phyloP scores from a whole-genome alignment of 345 rosid genomes.

The Trapa bicornis region DNA sequence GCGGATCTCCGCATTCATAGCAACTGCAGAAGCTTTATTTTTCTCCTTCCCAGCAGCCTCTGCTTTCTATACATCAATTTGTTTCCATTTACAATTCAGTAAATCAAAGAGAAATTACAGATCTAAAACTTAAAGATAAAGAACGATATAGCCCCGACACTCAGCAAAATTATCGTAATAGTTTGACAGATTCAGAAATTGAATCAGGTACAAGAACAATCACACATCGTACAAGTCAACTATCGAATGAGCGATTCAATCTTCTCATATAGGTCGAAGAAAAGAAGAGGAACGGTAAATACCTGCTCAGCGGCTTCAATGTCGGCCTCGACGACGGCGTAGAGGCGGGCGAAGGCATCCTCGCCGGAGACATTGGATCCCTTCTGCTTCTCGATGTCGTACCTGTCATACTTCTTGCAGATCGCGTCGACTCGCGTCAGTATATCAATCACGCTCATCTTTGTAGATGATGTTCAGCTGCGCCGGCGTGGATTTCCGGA shows the following conservation, averaged over 20 bases:
- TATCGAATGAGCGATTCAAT: not conserved
- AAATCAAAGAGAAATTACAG: not conserved
- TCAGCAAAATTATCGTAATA: not conserved
- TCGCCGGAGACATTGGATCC: constrained; percentile 77
- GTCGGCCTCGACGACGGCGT: constrained; percentile 57
- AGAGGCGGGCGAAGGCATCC: constrained; percentile 82
- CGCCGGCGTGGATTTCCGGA: not conserved
- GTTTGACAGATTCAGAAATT: not conserved
- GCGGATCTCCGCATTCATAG: constrained; percentile 93
- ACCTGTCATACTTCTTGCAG: constrained; percentile 87
- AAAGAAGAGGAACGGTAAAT: not conserved
- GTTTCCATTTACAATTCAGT: not conserved
- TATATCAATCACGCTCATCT: constrained; percentile 92
- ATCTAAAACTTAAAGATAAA: not conserved
- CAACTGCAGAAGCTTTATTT: constrained; percentile 77
- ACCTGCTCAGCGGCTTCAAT: constrained; percentile 71
- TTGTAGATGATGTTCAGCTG: constrained; percentile 1
- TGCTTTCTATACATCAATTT: constrained; percentile 46
- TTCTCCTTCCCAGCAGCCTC: constrained; percentile 75
- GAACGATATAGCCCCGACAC: not conserved
- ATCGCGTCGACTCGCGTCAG: constrained; percentile 85
- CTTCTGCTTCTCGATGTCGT: constrained; percentile 79
- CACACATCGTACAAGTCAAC: not conserved
- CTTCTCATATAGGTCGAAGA: not conserved
- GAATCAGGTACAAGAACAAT: constrained; percentile 2